phyloP scores from a whole-genome alignment of 208 protist species.

The Leishmania braziliensis region DNA sequence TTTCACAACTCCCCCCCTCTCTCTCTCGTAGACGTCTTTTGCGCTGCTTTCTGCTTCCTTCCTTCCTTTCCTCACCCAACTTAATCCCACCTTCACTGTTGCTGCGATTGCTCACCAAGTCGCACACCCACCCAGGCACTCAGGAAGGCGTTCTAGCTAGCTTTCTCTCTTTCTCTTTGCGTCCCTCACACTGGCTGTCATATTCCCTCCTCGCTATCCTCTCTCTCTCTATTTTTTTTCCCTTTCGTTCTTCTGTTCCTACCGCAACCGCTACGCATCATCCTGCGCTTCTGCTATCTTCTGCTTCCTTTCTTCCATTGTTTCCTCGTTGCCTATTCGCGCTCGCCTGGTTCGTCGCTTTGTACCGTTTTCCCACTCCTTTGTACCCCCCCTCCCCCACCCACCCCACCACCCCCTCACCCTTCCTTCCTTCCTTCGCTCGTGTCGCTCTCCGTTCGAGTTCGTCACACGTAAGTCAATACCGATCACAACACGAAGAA shows the following conservation, averaged over 20 bases:
- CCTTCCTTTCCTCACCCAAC: background rate
- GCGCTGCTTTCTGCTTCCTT: background rate
- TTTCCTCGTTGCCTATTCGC: background rate
- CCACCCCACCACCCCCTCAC: background rate
- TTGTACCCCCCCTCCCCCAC: background rate
- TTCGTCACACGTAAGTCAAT: no score
- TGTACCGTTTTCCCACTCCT: background rate
- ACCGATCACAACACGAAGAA: background rate
- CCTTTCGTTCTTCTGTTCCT: background rate
- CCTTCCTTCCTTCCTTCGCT: no score
- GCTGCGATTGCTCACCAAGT: background rate
- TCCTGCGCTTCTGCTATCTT: background rate
- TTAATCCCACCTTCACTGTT: background rate
- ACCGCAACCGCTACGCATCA: background rate
- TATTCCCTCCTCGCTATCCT: background rate
- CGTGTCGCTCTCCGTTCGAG: no score
- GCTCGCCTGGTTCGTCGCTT: background rate
- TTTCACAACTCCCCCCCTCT: no score
- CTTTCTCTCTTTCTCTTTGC: background rate
- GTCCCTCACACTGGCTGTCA: background rate
- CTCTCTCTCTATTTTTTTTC: background rate
- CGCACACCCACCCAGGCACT: background rate
- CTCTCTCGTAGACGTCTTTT: background rate
- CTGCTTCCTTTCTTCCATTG: background rate
- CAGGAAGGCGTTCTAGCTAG: background rate